A percentile compares a stretch with the other conserved stretches of the same genome.
Evolutionary conservation across 2,329 filamentous ascomycete species (phyloP).

Genomic region (Harringtonia aguacate): DNA sequence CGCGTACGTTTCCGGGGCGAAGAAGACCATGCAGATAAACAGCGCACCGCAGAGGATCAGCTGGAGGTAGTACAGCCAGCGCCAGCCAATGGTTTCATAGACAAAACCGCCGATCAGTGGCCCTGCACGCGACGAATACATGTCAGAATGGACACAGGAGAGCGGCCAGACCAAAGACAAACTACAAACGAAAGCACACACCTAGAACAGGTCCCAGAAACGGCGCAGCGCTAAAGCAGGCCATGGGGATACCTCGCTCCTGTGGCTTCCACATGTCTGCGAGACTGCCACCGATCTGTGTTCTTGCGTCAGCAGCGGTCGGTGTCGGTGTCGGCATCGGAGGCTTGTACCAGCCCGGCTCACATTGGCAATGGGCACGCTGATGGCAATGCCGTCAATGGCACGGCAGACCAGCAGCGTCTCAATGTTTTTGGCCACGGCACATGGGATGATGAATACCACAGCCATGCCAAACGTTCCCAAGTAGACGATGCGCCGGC

Average conservation of each 20-base stretch:
- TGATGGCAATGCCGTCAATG: conserved; percentile 50
- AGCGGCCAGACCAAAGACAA: background rate
- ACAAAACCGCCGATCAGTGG: conserved; percentile 3
- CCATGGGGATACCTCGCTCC: conserved; percentile 47
- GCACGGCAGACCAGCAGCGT: conserved; percentile 48
- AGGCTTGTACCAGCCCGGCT: too few species aligned
- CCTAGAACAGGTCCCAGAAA: conserved; percentile 33
- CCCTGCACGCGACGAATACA: background rate
- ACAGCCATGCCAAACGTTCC: conserved; percentile 18
- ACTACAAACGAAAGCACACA: conserved; percentile 9
- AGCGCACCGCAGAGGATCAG: conserved; percentile 5
- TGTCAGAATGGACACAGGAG: background rate
- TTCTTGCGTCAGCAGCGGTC: background rate
- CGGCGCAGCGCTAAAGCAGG: conserved; percentile 30
- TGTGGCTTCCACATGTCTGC: conserved; percentile 50
- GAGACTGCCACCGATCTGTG: conserved; percentile 44
- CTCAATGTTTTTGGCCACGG: conserved; percentile 31
- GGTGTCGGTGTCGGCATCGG: background rate
- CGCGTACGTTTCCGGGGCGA: conserved; percentile 22
- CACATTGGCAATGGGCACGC: conserved; percentile 54
- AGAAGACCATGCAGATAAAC: conserved; percentile 13
- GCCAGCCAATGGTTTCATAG: conserved; percentile 11
- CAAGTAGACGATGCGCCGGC: conserved; percentile 32
- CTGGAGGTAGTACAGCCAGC: conserved; percentile 5
- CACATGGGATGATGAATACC: conserved; percentile 30